phyloP scores from a whole-genome alignment of 306 rosid species.

The Boehmeria nivea region DNA sequence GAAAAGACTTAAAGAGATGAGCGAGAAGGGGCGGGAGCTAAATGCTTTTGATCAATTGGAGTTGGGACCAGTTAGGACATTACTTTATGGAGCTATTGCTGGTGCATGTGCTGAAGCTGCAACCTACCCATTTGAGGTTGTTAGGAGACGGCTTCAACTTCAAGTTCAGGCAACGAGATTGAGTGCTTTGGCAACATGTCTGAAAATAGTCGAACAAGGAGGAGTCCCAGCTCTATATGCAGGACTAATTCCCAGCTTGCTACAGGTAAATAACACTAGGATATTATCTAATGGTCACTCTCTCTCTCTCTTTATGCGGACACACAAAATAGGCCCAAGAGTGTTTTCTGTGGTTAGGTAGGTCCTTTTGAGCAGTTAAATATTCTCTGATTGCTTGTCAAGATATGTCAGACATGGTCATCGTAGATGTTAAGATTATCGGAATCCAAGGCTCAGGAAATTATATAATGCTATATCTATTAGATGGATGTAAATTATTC shows the following conservation, averaged over 20 bases:
- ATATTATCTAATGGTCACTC: background rate
- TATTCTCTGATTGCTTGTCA: background rate
- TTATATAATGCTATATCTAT: background rate
- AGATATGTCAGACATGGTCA: slow-evolving; percentile 5
- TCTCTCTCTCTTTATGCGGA: slow-evolving; percentile 5
- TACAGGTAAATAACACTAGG: slow-evolving; percentile 56
- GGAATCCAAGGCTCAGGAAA: too few species aligned
- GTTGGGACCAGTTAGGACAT: slow-evolving; percentile 80
- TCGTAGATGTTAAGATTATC: background rate
- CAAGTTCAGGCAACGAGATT: slow-evolving; percentile 73
- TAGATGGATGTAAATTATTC: too few species aligned
- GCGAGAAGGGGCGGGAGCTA: slow-evolving; percentile 53
- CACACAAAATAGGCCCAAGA: background rate
- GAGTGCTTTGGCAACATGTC: slow-evolving; percentile 73
- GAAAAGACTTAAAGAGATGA: slow-evolving; percentile 66
- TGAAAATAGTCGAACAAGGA: slow-evolving; percentile 72
- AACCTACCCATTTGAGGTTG: slow-evolving; percentile 93
- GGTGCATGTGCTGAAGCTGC: slow-evolving; percentile 98
- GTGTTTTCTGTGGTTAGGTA: background rate
- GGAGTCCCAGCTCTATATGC: slow-evolving; percentile 86
- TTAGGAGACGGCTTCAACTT: slow-evolving; percentile 86
- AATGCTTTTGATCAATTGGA: slow-evolving; percentile 89
- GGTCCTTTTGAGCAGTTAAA: background rate
- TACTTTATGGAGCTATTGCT: slow-evolving; percentile 81
- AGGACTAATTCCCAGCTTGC: slow-evolving; percentile 93